These are phyloP conservation scores for Neurospora sp. DNA, from an alignment of 495 filamentous ascomycete genomes.

Conservation along the genomic window DNA sequence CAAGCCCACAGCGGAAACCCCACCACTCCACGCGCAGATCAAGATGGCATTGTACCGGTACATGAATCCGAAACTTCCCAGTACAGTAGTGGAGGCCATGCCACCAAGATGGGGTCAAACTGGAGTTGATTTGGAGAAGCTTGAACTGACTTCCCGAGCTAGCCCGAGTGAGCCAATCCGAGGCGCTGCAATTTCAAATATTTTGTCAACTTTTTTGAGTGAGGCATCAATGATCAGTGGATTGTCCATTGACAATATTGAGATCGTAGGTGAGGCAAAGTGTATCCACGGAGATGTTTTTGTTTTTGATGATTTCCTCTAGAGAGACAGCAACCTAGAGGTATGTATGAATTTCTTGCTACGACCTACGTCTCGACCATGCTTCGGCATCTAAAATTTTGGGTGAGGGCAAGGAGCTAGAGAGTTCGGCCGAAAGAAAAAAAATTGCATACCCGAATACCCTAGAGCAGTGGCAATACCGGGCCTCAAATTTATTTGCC, in stretches of 20 bases:
- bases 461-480: background rate
- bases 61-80: slow-evolving; percentile 1
- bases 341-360: background rate
- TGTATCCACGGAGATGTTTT: background rate
- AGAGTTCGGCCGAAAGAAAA: background rate
- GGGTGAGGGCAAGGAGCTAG: background rate
- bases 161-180: background rate
- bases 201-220: background rate
- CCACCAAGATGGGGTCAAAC: background rate
- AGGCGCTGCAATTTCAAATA: background rate
- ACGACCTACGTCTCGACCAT: background rate
- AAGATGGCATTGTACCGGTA: slow-evolving; percentile 14
- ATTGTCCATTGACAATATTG: background rate
- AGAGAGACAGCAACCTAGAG: background rate
- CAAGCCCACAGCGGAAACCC: slow-evolving; percentile 18
- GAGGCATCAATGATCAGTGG: background rate
- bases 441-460: background rate
- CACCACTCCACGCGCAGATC: slow-evolving; percentile 11
- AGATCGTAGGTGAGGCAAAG: background rate
- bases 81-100: background rate
- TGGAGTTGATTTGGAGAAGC: background rate
- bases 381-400: background rate
- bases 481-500: background rate
- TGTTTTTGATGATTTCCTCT: background rate
- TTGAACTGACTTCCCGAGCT: background rate